A percentile compares a stretch with the other conserved stretches of the same genome.
Evolutionary conservation across 2,329 filamentous ascomycete genomes (phyloP).

Genomic region (Ophiostoma piceae): DNA sequence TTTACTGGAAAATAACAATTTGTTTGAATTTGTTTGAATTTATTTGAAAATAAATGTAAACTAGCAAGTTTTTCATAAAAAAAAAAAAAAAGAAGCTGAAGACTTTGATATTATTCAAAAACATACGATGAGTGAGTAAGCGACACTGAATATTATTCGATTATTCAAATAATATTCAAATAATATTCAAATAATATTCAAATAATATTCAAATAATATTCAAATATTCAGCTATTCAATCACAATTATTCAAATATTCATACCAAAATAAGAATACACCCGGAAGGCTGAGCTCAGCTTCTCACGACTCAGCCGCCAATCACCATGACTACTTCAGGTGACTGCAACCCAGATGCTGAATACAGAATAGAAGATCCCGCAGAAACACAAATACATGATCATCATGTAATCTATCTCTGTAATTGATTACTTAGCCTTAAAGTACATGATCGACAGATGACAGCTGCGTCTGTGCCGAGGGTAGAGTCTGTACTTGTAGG

Average conservation of each 20-base stretch:
- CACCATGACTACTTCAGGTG: no score
- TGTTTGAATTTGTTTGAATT: no score
- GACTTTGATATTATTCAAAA: not conserved
- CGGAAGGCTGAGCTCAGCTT: not conserved
- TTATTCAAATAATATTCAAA: not conserved
- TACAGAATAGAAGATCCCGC: not conserved
- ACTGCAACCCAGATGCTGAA: no score
- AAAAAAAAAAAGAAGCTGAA: not conserved
- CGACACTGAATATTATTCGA: not conserved
- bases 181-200: not conserved
- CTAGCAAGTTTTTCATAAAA: not conserved
- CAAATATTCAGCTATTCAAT: not conserved
- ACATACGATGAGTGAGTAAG: not conserved
- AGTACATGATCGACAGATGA: slow-evolving; percentile 3
- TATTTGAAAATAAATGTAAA: not conserved
- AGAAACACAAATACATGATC: not conserved
- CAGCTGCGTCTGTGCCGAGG: not conserved
- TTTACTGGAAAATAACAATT: no score
- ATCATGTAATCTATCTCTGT: not conserved
- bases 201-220: not conserved
- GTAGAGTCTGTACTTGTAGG: no score
- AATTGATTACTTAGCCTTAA: not conserved
- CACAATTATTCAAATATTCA: no score
- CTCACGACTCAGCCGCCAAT: not conserved
- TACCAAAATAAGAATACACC: no score